These are phyloP conservation scores for Fusarium sp. DNA, from an alignment of 2,329 filamentous ascomycete genomes.

Conservation along the genomic window DNA sequence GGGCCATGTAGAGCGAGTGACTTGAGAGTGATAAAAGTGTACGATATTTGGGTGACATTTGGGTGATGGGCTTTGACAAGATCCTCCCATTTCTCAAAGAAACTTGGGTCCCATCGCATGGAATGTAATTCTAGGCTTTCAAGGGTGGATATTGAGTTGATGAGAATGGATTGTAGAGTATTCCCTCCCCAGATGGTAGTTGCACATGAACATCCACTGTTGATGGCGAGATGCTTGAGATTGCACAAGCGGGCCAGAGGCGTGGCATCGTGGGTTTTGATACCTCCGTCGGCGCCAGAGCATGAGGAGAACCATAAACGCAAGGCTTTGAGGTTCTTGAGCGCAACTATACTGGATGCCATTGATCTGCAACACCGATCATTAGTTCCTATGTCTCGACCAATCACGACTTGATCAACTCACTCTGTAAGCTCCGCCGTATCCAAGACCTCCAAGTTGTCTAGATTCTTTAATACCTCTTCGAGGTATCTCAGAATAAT, in stretches of 20 bases:
- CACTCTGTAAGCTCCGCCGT: neutral
- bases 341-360: neutral
- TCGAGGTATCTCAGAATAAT: neutral
- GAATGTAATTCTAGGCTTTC: neutral
- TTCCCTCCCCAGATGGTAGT: neutral
- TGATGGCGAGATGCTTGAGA: slow-evolving; percentile 11
- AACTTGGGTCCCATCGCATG: fast-evolving
- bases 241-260: neutral
- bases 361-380: neutral
- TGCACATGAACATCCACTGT: fast-evolving
- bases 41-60: neutral
- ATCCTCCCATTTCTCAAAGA: neutral
- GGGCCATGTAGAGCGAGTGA: neutral
- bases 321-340: slow-evolving; percentile 7
- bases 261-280: neutral
- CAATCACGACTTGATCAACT: fast-evolving
- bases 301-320: neutral
- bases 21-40: slow-evolving; percentile 1
- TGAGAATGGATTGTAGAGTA: neutral
- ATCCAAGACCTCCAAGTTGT: neutral
- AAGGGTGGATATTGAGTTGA: slow-evolving; percentile 1
- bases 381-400: fast-evolving
- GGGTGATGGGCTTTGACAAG: neutral
- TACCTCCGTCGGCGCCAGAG: neutral
- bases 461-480: slow-evolving; percentile 13